These are phyloP conservation scores for Clonostachys byssicola DNA, from an alignment of 2,329 filamentous ascomycete genomes.

Conservation along the genomic window DNA sequence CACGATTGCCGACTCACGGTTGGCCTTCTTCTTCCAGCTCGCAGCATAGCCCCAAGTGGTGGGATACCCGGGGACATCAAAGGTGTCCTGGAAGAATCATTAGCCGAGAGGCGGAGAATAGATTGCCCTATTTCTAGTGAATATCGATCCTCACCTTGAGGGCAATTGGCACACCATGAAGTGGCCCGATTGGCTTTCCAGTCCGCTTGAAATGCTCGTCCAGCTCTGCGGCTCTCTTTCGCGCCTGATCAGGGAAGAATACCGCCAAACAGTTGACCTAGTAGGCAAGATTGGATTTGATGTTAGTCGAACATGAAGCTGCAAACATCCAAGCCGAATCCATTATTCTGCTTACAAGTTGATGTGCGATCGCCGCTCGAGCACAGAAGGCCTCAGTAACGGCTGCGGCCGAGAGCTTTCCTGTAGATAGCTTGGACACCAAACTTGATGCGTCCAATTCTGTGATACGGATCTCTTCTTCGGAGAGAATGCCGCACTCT, in stretches of 20 bases:
- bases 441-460: no score
- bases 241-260: conserved; percentile 43
- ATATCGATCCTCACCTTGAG: conserved; percentile 10
- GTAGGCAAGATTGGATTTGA: no score
- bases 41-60: not conserved
- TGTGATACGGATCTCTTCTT: not conserved
- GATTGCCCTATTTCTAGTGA: not conserved
- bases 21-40: not conserved
- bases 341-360: conserved; percentile 2
- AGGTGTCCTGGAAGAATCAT: no score
- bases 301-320: no score
- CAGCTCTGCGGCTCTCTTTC: conserved; percentile 34
- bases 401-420: not conserved
- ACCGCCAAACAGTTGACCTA: conserved; percentile 35
- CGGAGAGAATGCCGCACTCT: not conserved
- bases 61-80: not conserved
- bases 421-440: no score
- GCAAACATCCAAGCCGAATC: no score
- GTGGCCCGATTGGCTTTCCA: conserved; percentile 44
- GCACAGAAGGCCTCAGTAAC: not conserved
- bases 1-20: not conserved
- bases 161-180: conserved; percentile 57
- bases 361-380: not conserved
- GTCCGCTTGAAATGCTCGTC: conserved; percentile 34
- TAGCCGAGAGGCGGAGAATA: no score